Conservation (phyloP, 169 alveolate genomes). For the Plasmodium gonderi region DNA sequence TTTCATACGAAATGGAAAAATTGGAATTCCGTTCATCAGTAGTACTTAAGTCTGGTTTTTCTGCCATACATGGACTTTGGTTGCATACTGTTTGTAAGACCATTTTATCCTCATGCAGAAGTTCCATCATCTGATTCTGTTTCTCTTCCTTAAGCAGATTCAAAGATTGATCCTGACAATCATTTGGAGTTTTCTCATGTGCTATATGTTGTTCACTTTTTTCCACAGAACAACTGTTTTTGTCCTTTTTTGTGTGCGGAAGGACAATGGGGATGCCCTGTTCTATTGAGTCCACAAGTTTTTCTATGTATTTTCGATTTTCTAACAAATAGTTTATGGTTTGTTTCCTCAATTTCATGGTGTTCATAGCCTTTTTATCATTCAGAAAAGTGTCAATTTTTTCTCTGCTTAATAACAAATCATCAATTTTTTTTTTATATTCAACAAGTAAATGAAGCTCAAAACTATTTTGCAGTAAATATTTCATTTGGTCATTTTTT, state of each 20-base stretch:
- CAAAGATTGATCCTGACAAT: neutral
- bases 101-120: neutral
- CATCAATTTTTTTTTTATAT: conserved; percentile 70
- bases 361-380: neutral
- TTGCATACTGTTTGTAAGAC: neutral
- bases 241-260: neutral
- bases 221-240: neutral
- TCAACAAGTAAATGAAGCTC: conserved; percentile 50
- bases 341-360: conserved; percentile 25
- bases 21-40: neutral
- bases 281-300: conserved; percentile 1
- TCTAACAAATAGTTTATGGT: conserved; percentile 36
- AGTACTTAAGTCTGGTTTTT: neutral
- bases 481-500: conserved; percentile 4
- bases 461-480: conserved; percentile 30
- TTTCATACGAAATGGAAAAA: conserved; percentile 43
- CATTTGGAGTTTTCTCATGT: neutral
- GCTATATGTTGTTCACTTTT: neutral
- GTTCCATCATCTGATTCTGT: no score
- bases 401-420: conserved; percentile 45
- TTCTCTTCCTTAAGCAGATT: neutral
- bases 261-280: neutral
- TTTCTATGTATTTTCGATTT: conserved; percentile 49
- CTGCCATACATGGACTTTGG: neutral
- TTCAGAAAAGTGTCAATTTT: conserved; percentile 28